Conservation (phyloP, 306 rosid genomes). For the Trifolium repens region DNA sequence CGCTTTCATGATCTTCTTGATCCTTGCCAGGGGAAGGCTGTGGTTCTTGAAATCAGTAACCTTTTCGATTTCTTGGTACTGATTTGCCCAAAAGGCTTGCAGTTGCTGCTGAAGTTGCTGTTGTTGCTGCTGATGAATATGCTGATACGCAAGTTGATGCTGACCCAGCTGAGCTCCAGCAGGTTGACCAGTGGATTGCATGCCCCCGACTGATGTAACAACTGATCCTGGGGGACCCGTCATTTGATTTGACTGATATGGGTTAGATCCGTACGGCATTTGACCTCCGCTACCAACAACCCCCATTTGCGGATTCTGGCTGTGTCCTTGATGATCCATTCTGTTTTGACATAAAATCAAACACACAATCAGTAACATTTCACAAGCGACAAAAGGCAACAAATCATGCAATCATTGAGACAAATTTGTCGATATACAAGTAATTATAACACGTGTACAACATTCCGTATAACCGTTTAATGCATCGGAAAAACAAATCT, state of each 20-base stretch:
- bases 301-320: constrained; percentile 56
- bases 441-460: constrained; percentile 6
- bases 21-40: constrained; percentile 65
- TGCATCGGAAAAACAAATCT: neutral
- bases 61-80: constrained; percentile 62
- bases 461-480: constrained; percentile 18
- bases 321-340: constrained; percentile 67
- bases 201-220: constrained; percentile 51
- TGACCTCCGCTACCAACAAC: constrained; percentile 58
- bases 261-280: constrained; percentile 50
- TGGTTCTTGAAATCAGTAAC: constrained; percentile 63
- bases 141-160: constrained; percentile 67
- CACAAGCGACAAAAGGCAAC: constrained; percentile 20
- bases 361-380: neutral
- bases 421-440: constrained; percentile 11
- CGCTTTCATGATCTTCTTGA: constrained; percentile 67
- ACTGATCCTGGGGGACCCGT: constrained; percentile 48
- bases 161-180: constrained; percentile 59
- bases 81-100: constrained; percentile 53
- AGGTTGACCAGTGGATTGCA: constrained; percentile 54
- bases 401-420: constrained; percentile 27
- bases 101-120: constrained; percentile 64
- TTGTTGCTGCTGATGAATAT: constrained; percentile 65
- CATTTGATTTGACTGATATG: constrained; percentile 53
- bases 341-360: constrained; percentile 45